Evolutionary conservation across 371 early-diverging fungal genomes (phyloP).

Genomic region (Scutellospora calospora): DNA sequence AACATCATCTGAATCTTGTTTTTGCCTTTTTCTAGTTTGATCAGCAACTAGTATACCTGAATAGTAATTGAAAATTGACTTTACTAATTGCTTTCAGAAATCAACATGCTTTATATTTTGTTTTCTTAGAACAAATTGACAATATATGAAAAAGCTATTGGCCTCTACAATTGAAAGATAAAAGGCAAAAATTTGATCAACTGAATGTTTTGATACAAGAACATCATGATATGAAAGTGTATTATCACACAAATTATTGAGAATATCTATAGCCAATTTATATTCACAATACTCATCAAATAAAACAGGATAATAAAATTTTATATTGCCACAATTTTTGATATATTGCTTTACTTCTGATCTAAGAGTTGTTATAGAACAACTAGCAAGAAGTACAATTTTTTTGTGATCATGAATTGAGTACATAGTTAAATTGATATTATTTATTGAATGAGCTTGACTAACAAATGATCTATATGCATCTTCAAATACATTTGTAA

Average conservation of each 20-base stretch:
- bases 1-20: too few relatives aligned
- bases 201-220: background rate
- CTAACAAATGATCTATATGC: too few relatives aligned
- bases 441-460: too few relatives aligned
- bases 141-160: background rate
- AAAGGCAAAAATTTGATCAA: background rate
- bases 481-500: too few relatives aligned
- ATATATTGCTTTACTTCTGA: background rate
- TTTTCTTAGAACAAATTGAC: background rate
- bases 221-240: background rate
- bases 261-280: background rate
- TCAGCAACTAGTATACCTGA: background rate
- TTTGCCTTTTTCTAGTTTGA: too few relatives aligned
- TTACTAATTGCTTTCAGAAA: slow-evolving; percentile 5
- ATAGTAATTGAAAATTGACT: background rate
- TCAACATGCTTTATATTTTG: background rate
- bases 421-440: too few relatives aligned
- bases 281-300: background rate
- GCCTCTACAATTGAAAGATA: background rate
- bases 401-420: too few relatives aligned
- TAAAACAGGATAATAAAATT: background rate
- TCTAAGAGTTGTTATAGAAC: background rate
- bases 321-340: background rate
- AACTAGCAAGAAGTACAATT: too few relatives aligned
- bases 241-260: background rate